Evolutionary conservation across 257 asterid species (phyloP).

Genomic region (Phtheirospermum japonicum): DNA sequence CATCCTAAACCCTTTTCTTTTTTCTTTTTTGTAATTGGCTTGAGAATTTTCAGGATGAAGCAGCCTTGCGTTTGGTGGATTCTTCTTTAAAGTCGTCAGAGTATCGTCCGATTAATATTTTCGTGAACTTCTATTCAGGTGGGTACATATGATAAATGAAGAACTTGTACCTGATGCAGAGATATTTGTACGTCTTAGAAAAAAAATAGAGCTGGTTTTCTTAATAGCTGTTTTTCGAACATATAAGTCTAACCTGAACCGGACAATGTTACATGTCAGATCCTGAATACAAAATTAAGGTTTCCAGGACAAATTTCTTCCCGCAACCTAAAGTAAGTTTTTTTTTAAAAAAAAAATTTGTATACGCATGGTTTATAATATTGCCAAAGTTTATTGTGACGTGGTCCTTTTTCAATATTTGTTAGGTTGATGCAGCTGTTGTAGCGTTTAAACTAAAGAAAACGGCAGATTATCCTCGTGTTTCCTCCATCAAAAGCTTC

Average conservation of each 20-base stretch:
- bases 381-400: not conserved
- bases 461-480: conserved; percentile 62
- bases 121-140: conserved; percentile 91
- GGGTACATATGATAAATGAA: not conserved
- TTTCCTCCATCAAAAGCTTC: conserved; percentile 85
- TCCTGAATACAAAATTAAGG: conserved; percentile 77
- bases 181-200: too few relatives aligned
- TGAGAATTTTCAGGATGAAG: conserved; percentile 67
- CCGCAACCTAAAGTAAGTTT: conserved; percentile 85
- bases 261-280: conserved; percentile 39
- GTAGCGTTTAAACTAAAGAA: conserved; percentile 74
- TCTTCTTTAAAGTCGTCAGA: conserved; percentile 62
- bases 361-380: not conserved
- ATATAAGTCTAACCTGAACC: conserved; percentile 1
- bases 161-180: too few relatives aligned
- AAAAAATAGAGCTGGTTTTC: not conserved
- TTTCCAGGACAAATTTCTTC: conserved; percentile 77
- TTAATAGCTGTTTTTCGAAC: too few relatives aligned
- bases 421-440: conserved; percentile 93
- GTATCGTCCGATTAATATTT: conserved; percentile 81
- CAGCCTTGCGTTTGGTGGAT: conserved; percentile 85
- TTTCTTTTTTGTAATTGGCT: not conserved
- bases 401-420: conserved; percentile 6
- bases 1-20: not conserved
- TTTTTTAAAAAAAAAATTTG: not conserved